Evolutionary conservation across 2,329 filamentous ascomycete genomes (phyloP).

Genomic region (Ophiostoma piceae): DNA sequence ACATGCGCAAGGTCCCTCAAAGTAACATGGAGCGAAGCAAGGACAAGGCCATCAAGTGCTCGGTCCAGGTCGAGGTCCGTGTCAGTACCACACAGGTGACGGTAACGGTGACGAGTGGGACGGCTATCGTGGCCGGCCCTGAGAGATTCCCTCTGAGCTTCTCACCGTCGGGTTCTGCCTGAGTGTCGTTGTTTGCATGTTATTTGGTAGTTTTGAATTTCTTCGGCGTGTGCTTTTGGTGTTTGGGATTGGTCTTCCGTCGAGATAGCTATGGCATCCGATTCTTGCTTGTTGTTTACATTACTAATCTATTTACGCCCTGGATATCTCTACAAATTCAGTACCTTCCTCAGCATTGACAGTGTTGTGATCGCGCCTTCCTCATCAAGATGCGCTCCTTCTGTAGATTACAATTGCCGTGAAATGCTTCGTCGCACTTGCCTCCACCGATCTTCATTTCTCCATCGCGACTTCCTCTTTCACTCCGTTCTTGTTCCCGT

Average conservation of each 20-base stretch:
- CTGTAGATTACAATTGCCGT: neutral
- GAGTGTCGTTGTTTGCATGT: neutral
- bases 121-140: constrained; percentile 15
- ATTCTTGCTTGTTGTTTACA: neutral
- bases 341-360: neutral
- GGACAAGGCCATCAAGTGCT: constrained; percentile 18
- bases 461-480: neutral
- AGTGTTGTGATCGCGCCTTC: neutral
- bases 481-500: neutral
- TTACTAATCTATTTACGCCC: neutral
- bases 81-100: constrained; percentile 19
- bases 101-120: constrained; percentile 21
- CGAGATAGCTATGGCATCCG: neutral
- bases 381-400: neutral
- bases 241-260: neutral
- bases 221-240: neutral
- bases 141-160: constrained; percentile 13
- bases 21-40: constrained; percentile 8
- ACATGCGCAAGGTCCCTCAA: constrained; percentile 29
- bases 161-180: neutral
- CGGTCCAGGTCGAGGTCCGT: constrained; percentile 22
- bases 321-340: neutral
- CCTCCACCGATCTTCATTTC: constrained; percentile 12
- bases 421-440: constrained; percentile 1
- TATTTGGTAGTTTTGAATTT: neutral